Evolutionary conservation across 1,284 basidiomycete species (phyloP), one percentile per base, ranked within the genome.

Genomic region (Apiotrichum gamsii): DNA sequence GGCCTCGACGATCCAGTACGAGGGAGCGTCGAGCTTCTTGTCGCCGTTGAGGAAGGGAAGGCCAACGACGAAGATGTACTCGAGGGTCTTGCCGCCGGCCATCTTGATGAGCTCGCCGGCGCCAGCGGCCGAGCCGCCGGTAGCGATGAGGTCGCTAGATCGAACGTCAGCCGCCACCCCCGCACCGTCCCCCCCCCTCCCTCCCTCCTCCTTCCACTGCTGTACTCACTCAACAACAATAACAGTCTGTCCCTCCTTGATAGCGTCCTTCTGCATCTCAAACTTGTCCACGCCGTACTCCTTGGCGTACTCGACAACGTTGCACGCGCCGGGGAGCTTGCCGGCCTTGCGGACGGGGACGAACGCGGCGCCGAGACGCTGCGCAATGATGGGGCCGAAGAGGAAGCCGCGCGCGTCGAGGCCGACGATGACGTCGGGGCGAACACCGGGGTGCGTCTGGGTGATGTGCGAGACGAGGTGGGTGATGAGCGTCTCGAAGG

Each of bases 381-480:
- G 75, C 10, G 95, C 95, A 61, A 99, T 81, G 58, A 90, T 80
- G 4, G 95, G 95, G 1, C 93, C 95, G 15, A 99, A 75, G 42
- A 99, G 79, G 77, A 99, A 99, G 8, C 95, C 95, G 49, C 95
- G 80, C 16, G 94, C 94, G 71, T 99, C 95, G 35, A 98, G 79
- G 30, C 90, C 95, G 47, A 99, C 90, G 52, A 99, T 80, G 42
- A 89, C 87, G 72, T 98, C 94, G 57, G 98, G 84, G 72, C 86
- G 89, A 16, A 84, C 87, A 43, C 80, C 73, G 19, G 49, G 39
- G 52, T 62, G 59, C 34, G 60, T 61, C 25, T 85, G 88, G 45
- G 85, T 85, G 64, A 98, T 76, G 69, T 89, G 94, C 71, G 90
- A 79, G 48, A 90, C 69, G 50, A 98, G 78, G 72, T 96, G 85